A percentile compares a stretch with the other conserved stretches of the same genome.
These are phyloP conservation scores for Colletotrichum graminicola DNA, from an alignment of 2,329 filamentous ascomycete genomes.

Conservation along the genomic window DNA sequence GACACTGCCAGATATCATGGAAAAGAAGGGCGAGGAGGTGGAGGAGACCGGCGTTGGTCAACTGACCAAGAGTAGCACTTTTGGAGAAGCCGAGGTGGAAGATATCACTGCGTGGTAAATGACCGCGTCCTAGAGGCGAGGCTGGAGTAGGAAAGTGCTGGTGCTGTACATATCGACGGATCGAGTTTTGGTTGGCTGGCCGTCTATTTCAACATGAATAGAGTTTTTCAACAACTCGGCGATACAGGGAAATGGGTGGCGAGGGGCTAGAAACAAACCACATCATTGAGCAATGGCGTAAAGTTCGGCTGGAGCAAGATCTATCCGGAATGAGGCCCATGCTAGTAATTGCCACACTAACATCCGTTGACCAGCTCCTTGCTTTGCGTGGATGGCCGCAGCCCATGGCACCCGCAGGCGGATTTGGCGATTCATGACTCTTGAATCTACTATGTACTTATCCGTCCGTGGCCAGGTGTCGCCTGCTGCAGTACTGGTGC, in stretches of 20 bases:
- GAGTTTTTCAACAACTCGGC: slow-evolving; percentile 41
- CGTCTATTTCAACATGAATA: slow-evolving; percentile 34
- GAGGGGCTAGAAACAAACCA: slow-evolving; percentile 1
- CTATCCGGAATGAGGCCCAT: not conserved
- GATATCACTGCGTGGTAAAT: slow-evolving; percentile 95
- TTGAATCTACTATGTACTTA: too few relatives aligned
- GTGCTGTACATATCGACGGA: not conserved
- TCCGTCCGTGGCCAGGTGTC: not conserved
- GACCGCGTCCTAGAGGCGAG: not conserved
- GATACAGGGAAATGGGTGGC: slow-evolving; percentile 29
- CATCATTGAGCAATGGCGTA: not conserved
- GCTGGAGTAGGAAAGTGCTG: not conserved
- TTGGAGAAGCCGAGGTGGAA: slow-evolving; percentile 95
- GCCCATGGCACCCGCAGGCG: not conserved
- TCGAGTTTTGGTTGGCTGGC: not conserved
- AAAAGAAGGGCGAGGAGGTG: slow-evolving; percentile 61
- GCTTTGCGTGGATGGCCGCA: not conserved
- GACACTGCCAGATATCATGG: slow-evolving; percentile 90
- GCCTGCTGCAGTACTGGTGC: not conserved
- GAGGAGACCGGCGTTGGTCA: slow-evolving; percentile 67
- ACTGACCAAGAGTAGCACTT: slow-evolving; percentile 88
- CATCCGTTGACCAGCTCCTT: not conserved
- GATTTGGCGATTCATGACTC: not conserved
- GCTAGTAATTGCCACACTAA: slow-evolving; percentile 5
- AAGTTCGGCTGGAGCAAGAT: not conserved